These are phyloP conservation scores for Ophiocordyceps camponoti-floridani DNA, from an alignment of 2,329 filamentous ascomycete species.

Conservation along the genomic window DNA sequence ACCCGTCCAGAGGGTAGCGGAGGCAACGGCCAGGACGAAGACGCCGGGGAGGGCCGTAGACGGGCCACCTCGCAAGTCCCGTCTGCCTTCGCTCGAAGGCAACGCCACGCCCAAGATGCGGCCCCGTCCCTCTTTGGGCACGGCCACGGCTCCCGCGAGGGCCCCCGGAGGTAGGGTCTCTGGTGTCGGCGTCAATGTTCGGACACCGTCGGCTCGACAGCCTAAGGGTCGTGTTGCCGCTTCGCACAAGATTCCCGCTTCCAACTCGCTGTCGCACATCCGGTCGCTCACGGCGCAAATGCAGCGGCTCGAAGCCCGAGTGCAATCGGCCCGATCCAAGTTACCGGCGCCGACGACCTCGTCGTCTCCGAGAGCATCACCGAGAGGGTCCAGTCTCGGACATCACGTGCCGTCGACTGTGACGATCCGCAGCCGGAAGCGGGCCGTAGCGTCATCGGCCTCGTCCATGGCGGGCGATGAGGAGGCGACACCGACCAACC, in stretches of 20 bases:
- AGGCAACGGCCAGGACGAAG: slow-evolving; percentile 21
- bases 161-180: slow-evolving; percentile 20
- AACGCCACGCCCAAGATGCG: slow-evolving; percentile 40
- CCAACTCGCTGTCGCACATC: slow-evolving; percentile 74
- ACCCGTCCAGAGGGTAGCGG: slow-evolving; percentile 31
- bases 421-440: slow-evolving; percentile 52
- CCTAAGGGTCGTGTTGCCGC: slow-evolving; percentile 37
- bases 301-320: slow-evolving; percentile 86
- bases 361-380: slow-evolving; percentile 65
- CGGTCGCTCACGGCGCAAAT: slow-evolving; percentile 89
- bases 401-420: slow-evolving; percentile 28
- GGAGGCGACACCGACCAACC: slow-evolving; percentile 24
- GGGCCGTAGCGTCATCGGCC: slow-evolving; percentile 37
- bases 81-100: slow-evolving; percentile 35
- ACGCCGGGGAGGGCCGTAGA: slow-evolving; percentile 12
- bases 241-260: slow-evolving; percentile 33
- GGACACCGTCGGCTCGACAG: slow-evolving; percentile 26
- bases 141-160: neutral
- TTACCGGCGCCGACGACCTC: slow-evolving; percentile 64
- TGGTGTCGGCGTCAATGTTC: slow-evolving; percentile 23
- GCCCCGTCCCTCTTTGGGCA: slow-evolving; percentile 21
- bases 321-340: slow-evolving; percentile 81
- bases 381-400: slow-evolving; percentile 25
- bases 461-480: slow-evolving; percentile 34
- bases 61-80: slow-evolving; percentile 22